Evolutionary conservation across 768 basidiomycete genomes (phyloP).

Genomic region (Collybia nuda): DNA sequence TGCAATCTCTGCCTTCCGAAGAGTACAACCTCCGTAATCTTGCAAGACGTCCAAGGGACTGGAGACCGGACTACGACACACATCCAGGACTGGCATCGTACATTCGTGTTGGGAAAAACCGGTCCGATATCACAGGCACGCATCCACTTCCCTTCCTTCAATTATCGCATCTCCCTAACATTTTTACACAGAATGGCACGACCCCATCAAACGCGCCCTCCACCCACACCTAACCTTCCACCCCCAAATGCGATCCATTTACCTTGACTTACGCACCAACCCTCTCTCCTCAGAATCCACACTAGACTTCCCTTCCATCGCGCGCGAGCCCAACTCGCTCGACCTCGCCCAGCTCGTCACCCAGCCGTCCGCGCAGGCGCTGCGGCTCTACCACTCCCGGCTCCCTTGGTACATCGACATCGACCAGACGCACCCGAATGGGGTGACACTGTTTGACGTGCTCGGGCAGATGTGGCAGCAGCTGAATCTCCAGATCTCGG

Average conservation of each 20-base stretch:
- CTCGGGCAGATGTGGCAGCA: conserved; percentile 43
- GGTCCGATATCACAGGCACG: conserved; percentile 33
- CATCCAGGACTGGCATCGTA: conserved; percentile 22
- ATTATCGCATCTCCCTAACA: conserved; percentile 13
- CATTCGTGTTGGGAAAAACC: conserved; percentile 24
- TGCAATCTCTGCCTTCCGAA: conserved; percentile 14
- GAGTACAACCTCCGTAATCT: conserved; percentile 31
- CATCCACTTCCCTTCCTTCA: not conserved
- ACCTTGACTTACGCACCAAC: conserved; percentile 49
- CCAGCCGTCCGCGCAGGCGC: conserved; percentile 43
- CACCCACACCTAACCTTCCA: conserved; percentile 29
- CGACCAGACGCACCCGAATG: conserved; percentile 39
- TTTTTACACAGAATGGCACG: conserved; percentile 16
- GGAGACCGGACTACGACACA: conserved; percentile 40
- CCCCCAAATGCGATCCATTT: conserved; percentile 32
- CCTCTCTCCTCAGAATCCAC: conserved; percentile 21
- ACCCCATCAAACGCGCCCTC: conserved; percentile 26
- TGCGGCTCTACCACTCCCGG: conserved; percentile 56
- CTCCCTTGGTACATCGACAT: conserved; percentile 74
- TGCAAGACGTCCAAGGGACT: conserved; percentile 39
- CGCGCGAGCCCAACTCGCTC: conserved; percentile 38
- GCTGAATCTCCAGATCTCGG: conserved; percentile 44
- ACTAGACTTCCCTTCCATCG: conserved; percentile 45
- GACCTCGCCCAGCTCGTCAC: conserved; percentile 59
- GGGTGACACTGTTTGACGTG: conserved; percentile 61